Conservation (phyloP, 148 eudicot genomes). For the Nepenthes gracilis region DNA sequence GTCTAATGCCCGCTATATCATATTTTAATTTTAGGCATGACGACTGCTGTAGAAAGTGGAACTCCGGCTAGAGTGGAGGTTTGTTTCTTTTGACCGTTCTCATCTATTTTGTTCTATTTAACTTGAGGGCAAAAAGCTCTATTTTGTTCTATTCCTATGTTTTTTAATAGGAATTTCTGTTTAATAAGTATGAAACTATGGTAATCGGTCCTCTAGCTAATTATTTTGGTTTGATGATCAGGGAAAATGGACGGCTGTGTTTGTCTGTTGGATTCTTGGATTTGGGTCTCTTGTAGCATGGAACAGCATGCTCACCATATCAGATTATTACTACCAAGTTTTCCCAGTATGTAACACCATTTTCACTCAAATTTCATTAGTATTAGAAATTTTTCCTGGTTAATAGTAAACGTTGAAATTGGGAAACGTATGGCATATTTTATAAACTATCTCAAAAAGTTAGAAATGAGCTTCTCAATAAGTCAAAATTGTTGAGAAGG, state of each 20-base stretch:
- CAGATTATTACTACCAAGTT: slow-evolving; percentile 10
- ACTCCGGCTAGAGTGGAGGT: too few relatives aligned
- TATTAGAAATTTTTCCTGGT: neutral
- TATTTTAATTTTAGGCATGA: too few relatives aligned
- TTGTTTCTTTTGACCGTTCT: too few relatives aligned
- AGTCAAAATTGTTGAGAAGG: too few relatives aligned
- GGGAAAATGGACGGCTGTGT: slow-evolving; percentile 2
- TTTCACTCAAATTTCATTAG: neutral
- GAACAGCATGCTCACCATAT: slow-evolving; percentile 9
- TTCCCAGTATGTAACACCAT: slow-evolving; percentile 5
- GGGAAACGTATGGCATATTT: too few relatives aligned
- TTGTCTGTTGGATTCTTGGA: slow-evolving; percentile 7
- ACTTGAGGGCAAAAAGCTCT: too few relatives aligned
- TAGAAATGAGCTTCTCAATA: too few relatives aligned
- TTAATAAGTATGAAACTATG: neutral
- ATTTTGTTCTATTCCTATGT: too few relatives aligned
- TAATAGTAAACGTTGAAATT: neutral
- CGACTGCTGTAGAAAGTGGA: too few relatives aligned
- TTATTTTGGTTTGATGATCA: neutral
- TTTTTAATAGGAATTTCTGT: neutral
- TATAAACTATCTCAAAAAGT: too few relatives aligned
- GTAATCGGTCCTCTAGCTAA: neutral
- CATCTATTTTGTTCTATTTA: too few relatives aligned
- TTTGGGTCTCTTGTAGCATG: slow-evolving; percentile 9
- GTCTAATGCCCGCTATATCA: too few relatives aligned